Conservation (phyloP, 495 filamentous ascomycete genomes). For the Endocarpon pusillum region DNA sequence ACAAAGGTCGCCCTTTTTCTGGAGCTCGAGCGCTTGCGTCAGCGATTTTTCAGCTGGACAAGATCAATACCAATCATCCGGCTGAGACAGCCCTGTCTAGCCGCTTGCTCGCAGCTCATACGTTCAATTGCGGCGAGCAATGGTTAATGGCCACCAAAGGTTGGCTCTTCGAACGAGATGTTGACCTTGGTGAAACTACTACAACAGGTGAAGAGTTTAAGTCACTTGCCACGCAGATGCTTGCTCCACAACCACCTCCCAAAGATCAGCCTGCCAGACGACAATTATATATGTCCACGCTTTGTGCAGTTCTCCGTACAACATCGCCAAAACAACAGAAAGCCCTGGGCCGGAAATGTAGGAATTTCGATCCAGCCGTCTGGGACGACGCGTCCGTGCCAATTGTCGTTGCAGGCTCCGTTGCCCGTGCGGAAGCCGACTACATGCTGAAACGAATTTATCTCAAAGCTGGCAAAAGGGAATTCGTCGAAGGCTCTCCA, state of each 20-base stretch:
- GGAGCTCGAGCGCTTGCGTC: neutral
- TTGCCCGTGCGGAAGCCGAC: neutral
- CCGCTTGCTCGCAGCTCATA: neutral
- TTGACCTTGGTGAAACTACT: neutral
- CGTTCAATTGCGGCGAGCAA: slow-evolving; percentile 1
- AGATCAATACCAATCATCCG: neutral
- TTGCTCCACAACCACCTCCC: neutral
- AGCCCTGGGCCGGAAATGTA: neutral
- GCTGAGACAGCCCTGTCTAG: neutral
- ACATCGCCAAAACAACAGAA: neutral
- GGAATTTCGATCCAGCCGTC: neutral
- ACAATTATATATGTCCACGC: neutral
- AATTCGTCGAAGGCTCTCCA: neutral
- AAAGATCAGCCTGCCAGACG: neutral
- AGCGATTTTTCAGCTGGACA: neutral
- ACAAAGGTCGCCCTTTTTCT: neutral
- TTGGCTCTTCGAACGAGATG: neutral
- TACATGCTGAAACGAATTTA: neutral
- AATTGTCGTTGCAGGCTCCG: neutral
- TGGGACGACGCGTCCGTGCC: neutral
- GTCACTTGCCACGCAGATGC: neutral
- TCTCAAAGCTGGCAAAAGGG: neutral
- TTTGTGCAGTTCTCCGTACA: neutral
- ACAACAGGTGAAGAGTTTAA: neutral
- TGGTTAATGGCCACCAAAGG: neutral